Evolutionary conservation across 2,329 filamentous ascomycete species (phyloP), one percentile per base, ranked within the genome.

Genomic region (Colletotrichum lini): DNA sequence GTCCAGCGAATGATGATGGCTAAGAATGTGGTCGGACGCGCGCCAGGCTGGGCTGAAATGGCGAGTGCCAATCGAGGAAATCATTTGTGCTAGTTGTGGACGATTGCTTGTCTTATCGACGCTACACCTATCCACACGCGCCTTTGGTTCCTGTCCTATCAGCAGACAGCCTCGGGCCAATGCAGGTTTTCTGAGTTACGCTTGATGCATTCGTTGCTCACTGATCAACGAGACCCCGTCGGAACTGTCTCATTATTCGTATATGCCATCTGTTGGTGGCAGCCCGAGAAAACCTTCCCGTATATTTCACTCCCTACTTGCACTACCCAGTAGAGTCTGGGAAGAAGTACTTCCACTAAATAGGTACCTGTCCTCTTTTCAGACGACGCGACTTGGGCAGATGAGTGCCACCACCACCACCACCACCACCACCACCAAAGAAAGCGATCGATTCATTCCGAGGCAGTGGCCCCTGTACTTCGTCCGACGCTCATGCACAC

Each of bases 301-400:
- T n/a, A 23, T 7, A 16, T 38, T 23, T 6, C 13, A 30, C 26
- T n/a, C 21, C 18, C 10, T 18, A 40, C 35, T 40, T 8, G 35
- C 16, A n/a, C 23, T 12, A 38, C 35, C 9, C 9, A 38, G 18
- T 47, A 49, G 45, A 49, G 45, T 21, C 45, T 13, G 45, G 45
- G 52, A 45, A 7, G 2, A 47, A 47, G 71, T 73, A 72, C 68
- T 60, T 35, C 6, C 21, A 42, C 61, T 21, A 21, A 10, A 26
- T 2, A 84, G 35, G 87, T 88, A 8, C 84, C 87, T 59, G 21
- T 60, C 30, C 40, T 50, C 12, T 23, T 8, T 4, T 2, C 9
- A 35, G 13, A 30, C 61, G 50, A 57, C 52, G 38, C 23, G 9
- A 12, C 23, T 18, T 49, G 35, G 30, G 40, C 35, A 30, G 23